Evolutionary conservation across 805 yeast genomes (phyloP).

Genomic region (Candida tallmaniae): DNA sequence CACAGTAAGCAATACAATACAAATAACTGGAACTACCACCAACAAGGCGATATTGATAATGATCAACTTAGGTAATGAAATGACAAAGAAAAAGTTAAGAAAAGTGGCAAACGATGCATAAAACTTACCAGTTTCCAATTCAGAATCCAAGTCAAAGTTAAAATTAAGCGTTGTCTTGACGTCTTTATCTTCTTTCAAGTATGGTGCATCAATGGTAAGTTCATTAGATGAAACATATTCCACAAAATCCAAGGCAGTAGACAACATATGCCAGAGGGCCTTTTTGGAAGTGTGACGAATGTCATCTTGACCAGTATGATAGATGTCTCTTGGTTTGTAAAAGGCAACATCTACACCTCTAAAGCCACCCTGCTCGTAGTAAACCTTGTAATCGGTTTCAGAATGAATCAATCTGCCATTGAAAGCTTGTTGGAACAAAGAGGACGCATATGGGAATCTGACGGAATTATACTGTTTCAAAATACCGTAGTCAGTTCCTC

Average conservation of each 20-base stretch:
- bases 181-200: slow-evolving; percentile 16
- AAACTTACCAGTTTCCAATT: slow-evolving; percentile 12
- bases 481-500: slow-evolving; percentile 77
- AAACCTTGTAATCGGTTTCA: slow-evolving; percentile 83
- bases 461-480: slow-evolving; percentile 54
- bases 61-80: slow-evolving; percentile 48
- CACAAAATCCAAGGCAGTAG: slow-evolving; percentile 61
- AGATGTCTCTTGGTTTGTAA: slow-evolving; percentile 75
- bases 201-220: slow-evolving; percentile 29
- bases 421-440: slow-evolving; percentile 82
- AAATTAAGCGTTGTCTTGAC: slow-evolving; percentile 1
- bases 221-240: slow-evolving; percentile 31
- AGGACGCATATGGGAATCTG: slow-evolving; percentile 69
- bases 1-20: slow-evolving; percentile 43
- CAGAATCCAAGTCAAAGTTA: not conserved
- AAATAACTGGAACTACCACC: slow-evolving; percentile 50
- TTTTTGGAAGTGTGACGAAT: slow-evolving; percentile 59
- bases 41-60: slow-evolving; percentile 50
- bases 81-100: slow-evolving; percentile 52
- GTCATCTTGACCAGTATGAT: slow-evolving; percentile 75
- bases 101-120: slow-evolving; percentile 64
- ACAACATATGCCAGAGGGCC: slow-evolving; percentile 82
- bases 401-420: slow-evolving; percentile 65
- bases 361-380: slow-evolving; percentile 54
- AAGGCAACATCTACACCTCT: slow-evolving; percentile 91